Conservation (phyloP, 352 stramenopile genomes). For the Saprolegnia parasitica region DNA sequence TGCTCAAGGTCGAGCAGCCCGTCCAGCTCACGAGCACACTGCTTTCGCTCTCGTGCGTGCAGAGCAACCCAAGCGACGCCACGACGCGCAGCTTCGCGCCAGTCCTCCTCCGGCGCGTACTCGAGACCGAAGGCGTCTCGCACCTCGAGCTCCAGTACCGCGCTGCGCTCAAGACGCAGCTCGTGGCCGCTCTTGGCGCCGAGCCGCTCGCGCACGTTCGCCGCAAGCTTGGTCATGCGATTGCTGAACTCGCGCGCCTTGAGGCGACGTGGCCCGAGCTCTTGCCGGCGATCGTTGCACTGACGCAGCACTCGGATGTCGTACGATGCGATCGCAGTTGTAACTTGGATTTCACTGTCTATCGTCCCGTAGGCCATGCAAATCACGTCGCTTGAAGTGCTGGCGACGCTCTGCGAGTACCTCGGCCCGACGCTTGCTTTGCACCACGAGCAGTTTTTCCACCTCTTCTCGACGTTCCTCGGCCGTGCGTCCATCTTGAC, state of each 20-base stretch:
- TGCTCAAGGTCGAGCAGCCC: conserved; percentile 59
- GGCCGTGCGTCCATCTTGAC: conserved; percentile 10
- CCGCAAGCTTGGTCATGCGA: conserved; percentile 72
- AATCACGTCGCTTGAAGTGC: conserved; percentile 70
- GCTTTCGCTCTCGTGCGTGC: conserved; percentile 48
- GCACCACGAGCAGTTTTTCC: conserved; percentile 48
- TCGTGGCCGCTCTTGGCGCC: conserved; percentile 57
- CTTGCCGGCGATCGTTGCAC: conserved; percentile 49
- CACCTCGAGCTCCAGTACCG: conserved; percentile 49
- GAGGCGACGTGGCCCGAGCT: conserved; percentile 69
- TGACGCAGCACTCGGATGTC: conserved; percentile 53
- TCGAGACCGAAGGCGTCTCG: conserved; percentile 40
- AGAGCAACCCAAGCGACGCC: conserved; percentile 42
- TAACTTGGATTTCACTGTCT: neutral
- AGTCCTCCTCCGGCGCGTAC: conserved; percentile 69
- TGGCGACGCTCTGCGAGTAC: conserved; percentile 72
- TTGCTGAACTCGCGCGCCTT: conserved; percentile 67
- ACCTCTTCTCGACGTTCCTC: conserved; percentile 27
- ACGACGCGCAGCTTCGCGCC: conserved; percentile 66
- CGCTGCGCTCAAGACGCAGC: conserved; percentile 58
- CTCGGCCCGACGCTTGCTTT: conserved; percentile 53
- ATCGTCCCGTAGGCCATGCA: conserved; percentile 35
- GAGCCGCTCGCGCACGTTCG: conserved; percentile 73
- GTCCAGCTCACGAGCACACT: conserved; percentile 61
- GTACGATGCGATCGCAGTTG: conserved; percentile 9